Base-by-base conservation (phyloP, 225 moss, liverwort and hornwort genomes). In the Takakia lepidozioides region DNA sequence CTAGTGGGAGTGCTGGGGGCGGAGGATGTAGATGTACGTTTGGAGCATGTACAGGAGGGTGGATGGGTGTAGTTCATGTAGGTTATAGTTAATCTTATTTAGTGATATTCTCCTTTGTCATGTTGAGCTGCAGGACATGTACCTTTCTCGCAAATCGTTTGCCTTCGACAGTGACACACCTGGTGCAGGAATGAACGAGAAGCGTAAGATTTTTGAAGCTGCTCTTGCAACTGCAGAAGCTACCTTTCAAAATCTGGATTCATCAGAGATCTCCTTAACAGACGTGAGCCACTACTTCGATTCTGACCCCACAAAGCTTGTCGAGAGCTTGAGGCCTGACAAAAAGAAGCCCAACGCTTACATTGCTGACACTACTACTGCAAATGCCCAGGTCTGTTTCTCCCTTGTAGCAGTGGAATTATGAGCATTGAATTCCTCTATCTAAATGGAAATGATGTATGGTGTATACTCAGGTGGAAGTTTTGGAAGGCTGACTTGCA, bases 51-150 rank as follows among this genome's bases (percentile, higher is more conserved):
- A n/a, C n/a, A n/a, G n/a, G n/a, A n/a, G n/a, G n/a, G n/a, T n/a
- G n/a, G n/a, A n/a, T n/a, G n/a, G n/a, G n/a, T n/a, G n/a, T n/a
- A n/a, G n/a, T n/a, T n/a, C n/a, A n/a, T n/a, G n/a, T n/a, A n/a
- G n/a, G n/a, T n/a, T n/a, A n/a, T n/a, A n/a, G n/a, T n/a, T n/a
- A n/a, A n/a, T n/a, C n/a, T n/a, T n/a, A n/a, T n/a, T n/a, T n/a
- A n/a, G n/a, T n/a, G n/a, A n/a, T n/a, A n/a, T n/a, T n/a, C n/a
- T n/a, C n/a, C n/a, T n/a, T n/a, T n/a, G n/a, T n/a, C n/a, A n/a
- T n/a, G n/a, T n/a, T n/a, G n/a, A n/a, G n/a, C n/a, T n/a, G n/a
- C 95, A 98, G 65, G 95, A 98, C 49, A 98, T 98, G 95, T 98
- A 98, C 26, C 56, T 98, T 26, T 91, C 91, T 2, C 67, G 95